A percentile compares a stretch with the other conserved stretches of the same genome.
Conservation (phyloP, 2,329 filamentous ascomycete genomes). For the Penicillium sp. region DNA sequence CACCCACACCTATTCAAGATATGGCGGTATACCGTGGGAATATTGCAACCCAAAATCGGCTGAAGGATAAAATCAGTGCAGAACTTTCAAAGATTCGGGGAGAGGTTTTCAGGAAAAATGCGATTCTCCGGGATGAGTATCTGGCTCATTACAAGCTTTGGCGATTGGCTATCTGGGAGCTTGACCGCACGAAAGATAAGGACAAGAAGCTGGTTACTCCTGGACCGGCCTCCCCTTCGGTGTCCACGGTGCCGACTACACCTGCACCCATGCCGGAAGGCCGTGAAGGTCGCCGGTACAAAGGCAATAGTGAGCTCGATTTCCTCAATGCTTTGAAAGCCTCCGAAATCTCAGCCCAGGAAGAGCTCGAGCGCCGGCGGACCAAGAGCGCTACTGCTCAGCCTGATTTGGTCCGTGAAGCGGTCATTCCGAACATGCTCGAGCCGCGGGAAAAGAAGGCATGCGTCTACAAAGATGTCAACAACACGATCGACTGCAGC, state of each 20-base stretch:
- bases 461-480: conserved; percentile 46
- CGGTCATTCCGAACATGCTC: conserved; percentile 49
- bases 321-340: conserved; percentile 48
- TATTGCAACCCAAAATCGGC: conserved; percentile 33
- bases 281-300: conserved; percentile 42
- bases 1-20: conserved; percentile 45
- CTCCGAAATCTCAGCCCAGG: conserved; percentile 48
- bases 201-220: conserved; percentile 39
- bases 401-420: conserved; percentile 46
- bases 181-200: conserved; percentile 43
- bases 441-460: conserved; percentile 39
- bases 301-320: conserved; percentile 49
- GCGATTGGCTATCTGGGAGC: conserved; percentile 42
- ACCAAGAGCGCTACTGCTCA: conserved; percentile 43
- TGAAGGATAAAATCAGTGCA: conserved; percentile 39
- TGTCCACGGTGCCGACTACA: conserved; percentile 31
- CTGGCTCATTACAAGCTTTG: conserved; percentile 44
- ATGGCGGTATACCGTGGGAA: conserved; percentile 46
- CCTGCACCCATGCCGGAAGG: conserved; percentile 35
- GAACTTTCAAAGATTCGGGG: conserved; percentile 41
- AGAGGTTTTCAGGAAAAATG: conserved; percentile 39
- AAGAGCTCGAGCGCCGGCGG: conserved; percentile 46
- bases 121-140: conserved; percentile 41
- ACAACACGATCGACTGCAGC: conserved; percentile 40
- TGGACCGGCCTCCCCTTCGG: conserved; percentile 34